Percentiles rank a stretch among this genome's conserved stretches.
Conservation (phyloP, 371 early-diverging fungal genomes). For the Mortierella sp. region DNA sequence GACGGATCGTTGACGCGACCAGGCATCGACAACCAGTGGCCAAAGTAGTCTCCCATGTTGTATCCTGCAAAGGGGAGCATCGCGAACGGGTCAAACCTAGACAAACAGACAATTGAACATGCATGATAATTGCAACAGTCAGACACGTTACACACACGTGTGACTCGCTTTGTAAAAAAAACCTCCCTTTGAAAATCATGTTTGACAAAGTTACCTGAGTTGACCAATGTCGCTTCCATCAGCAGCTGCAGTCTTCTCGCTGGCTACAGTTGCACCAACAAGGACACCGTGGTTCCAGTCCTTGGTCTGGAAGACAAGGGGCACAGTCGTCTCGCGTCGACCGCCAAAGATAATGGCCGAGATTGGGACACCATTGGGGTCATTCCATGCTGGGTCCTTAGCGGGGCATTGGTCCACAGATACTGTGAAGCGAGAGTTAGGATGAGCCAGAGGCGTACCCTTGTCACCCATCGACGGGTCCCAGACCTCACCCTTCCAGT, state of each 20-base stretch:
- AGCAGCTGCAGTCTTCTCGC: constrained; percentile 64
- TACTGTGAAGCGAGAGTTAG: constrained; percentile 62
- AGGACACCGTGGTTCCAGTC: constrained; percentile 64
- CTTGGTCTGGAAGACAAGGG: constrained; percentile 61
- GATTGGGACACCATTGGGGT: constrained; percentile 64
- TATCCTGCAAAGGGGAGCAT: constrained; percentile 65
- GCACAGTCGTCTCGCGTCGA: constrained; percentile 58
- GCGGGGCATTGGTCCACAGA: constrained; percentile 57
- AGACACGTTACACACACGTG: neutral
- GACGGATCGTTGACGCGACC: constrained; percentile 51
- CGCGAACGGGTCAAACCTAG: constrained; percentile 61
- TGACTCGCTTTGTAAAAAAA: neutral
- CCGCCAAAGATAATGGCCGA: constrained; percentile 65
- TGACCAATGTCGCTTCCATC: constrained; percentile 58
- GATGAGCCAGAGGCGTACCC: constrained; percentile 56
- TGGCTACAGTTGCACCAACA: constrained; percentile 60
- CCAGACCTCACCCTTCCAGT: constrained; percentile 61
- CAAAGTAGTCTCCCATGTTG: constrained; percentile 63
- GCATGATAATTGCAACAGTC: neutral
- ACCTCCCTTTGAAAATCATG: neutral
- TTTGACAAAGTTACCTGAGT: constrained; percentile 33
- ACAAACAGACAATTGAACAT: neutral
- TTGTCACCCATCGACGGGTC: constrained; percentile 51
- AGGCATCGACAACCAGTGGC: constrained; percentile 60
- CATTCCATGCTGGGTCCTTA: constrained; percentile 60